phyloP scores from a whole-genome alignment of 352 stramenopile species.

The Achlya hypogyna region DNA sequence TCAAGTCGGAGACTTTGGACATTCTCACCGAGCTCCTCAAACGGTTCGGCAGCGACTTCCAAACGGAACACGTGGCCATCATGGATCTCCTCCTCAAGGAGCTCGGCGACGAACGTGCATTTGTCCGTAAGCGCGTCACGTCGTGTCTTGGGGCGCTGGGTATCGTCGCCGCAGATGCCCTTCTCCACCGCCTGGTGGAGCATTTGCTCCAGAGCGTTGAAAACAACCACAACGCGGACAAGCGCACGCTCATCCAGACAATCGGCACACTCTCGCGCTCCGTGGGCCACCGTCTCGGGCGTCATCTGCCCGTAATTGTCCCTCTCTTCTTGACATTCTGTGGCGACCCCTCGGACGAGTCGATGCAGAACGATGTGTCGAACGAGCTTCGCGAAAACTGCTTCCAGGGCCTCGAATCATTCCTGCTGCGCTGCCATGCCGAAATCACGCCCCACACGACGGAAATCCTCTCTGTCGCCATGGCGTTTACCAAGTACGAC shows the following conservation, averaged over 20 bases:
- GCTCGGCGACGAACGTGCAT: constrained; percentile 67
- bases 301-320: constrained; percentile 93
- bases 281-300: constrained; percentile 91
- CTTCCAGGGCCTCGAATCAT: constrained; percentile 97
- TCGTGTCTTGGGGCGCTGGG: constrained; percentile 92
- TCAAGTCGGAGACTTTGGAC: constrained; percentile 94
- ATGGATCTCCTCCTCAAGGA: constrained; percentile 83
- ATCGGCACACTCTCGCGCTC: constrained; percentile 95
- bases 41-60: constrained; percentile 90
- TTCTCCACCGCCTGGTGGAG: constrained; percentile 91
- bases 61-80: constrained; percentile 81
- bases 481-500: constrained; percentile 96
- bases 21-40: constrained; percentile 95
- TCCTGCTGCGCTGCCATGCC: constrained; percentile 92
- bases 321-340: constrained; percentile 95
- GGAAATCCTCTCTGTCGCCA: constrained; percentile 82
- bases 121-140: constrained; percentile 94
- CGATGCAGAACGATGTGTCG: constrained; percentile 87
- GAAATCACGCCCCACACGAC: constrained; percentile 94
- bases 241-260: constrained; percentile 91
- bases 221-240: constrained; percentile 34
- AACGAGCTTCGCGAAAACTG: constrained; percentile 97
- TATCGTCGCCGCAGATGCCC: constrained; percentile 90
- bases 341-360: constrained; percentile 85
- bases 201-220: constrained; percentile 89